phyloP scores from a whole-genome alignment of 345 rosid genomes.

The Nephelium lappaceum region DNA sequence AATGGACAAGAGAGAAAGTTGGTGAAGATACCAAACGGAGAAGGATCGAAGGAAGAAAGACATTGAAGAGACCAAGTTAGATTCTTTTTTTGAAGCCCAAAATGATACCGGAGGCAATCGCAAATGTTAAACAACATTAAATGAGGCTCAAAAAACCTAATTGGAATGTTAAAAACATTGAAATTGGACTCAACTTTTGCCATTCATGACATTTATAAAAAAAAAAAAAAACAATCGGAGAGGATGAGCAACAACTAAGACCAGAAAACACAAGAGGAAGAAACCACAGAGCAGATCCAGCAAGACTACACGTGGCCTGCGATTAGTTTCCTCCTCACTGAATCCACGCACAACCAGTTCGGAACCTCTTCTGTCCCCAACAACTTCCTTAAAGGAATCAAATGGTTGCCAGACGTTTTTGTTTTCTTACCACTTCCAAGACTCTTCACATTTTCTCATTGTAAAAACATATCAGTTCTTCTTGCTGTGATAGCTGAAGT shows the following conservation, averaged over 20 bases:
- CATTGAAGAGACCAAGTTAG: no score
- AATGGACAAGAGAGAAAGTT: no score
- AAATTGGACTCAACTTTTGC: no score
- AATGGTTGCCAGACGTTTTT: constrained; percentile 97
- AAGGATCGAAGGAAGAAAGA: no score
- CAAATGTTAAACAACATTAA: no score
- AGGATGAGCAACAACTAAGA: constrained; percentile 23
- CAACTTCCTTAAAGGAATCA: constrained; percentile 87
- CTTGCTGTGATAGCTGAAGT: neutral
- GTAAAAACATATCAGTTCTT: constrained; percentile 39
- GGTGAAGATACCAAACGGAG: no score
- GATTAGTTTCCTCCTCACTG: constrained; percentile 66
- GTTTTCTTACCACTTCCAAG: constrained; percentile 74
- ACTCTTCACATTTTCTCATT: constrained; percentile 59
- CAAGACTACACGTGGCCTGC: constrained; percentile 48
- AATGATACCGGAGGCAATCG: no score
- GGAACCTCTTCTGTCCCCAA: constrained; percentile 57
- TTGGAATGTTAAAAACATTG: no score
- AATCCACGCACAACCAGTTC: constrained; percentile 64
- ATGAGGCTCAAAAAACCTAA: no score
- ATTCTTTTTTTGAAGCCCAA: no score
- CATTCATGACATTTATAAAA: no score
- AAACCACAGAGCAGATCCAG: constrained; percentile 21
- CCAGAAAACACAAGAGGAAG: neutral
- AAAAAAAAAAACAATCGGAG: constrained; percentile 20